A percentile compares a stretch with the other conserved stretches of the same genome.
Evolutionary conservation across 2,329 filamentous ascomycete genomes (phyloP).

Genomic region (Colletotrichum lupini): DNA sequence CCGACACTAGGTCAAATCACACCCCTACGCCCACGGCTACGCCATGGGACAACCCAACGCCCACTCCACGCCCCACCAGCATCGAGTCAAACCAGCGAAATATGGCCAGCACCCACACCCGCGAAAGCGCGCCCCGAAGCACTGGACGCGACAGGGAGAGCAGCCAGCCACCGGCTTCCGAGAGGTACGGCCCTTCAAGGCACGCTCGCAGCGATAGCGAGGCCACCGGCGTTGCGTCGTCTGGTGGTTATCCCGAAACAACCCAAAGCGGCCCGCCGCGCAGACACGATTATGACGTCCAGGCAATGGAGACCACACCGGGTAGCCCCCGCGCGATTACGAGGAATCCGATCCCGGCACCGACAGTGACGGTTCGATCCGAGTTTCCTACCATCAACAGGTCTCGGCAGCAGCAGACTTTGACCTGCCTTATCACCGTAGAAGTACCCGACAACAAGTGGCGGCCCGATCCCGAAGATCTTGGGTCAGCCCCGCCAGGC

Average conservation of each 20-base stretch:
- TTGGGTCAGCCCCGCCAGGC: slow-evolving; percentile 64
- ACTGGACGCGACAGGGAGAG: slow-evolving; percentile 56
- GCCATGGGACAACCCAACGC: slow-evolving; percentile 74
- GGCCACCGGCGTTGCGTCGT: slow-evolving; percentile 78
- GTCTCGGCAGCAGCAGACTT: slow-evolving; percentile 91
- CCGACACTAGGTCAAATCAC: slow-evolving; percentile 67
- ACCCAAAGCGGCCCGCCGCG: slow-evolving; percentile 76
- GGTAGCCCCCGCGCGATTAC: slow-evolving; percentile 77
- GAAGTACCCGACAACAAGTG: slow-evolving; percentile 95
- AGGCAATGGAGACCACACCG: slow-evolving; percentile 92
- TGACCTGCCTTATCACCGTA: slow-evolving; percentile 93
- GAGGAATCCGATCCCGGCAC: slow-evolving; percentile 89
- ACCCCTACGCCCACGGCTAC: slow-evolving; percentile 70
- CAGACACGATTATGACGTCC: slow-evolving; percentile 93
- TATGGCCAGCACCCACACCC: slow-evolving; percentile 44
- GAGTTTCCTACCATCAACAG: slow-evolving; percentile 95
- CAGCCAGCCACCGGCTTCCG: slow-evolving; percentile 57
- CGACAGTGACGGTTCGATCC: slow-evolving; percentile 92
- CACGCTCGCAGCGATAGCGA: slow-evolving; percentile 85
- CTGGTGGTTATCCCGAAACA: slow-evolving; percentile 82
- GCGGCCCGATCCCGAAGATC: slow-evolving; percentile 85
- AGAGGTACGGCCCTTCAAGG: slow-evolving; percentile 56
- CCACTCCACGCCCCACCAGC: slow-evolving; percentile 65
- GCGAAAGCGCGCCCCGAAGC: slow-evolving; percentile 52
- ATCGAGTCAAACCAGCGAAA: slow-evolving; percentile 53